Evolutionary conservation across 2,329 filamentous ascomycete species (phyloP).

Genomic region (Paecilomyces variotii): DNA sequence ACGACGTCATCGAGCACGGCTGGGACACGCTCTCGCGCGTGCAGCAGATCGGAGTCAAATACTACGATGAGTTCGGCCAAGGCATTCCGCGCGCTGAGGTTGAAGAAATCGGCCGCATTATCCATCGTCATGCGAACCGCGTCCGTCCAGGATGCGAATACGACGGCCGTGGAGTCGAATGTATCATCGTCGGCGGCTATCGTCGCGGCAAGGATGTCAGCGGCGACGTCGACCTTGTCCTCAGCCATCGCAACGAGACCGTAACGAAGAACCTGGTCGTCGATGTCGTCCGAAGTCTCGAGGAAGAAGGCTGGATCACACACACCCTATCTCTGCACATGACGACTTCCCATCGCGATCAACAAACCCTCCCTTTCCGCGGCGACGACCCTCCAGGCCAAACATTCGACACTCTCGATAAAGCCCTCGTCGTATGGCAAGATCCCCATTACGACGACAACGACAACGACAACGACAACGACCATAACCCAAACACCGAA

Average conservation of each 20-base stretch:
- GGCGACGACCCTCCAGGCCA: conserved; percentile 31
- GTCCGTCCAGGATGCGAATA: conserved; percentile 44
- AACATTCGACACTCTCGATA: conserved; percentile 82
- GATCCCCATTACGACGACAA: conserved; percentile 46
- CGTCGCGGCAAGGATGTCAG: conserved; percentile 64
- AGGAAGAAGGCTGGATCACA: conserved; percentile 63
- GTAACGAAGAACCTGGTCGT: conserved; percentile 64
- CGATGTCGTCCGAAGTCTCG: conserved; percentile 63
- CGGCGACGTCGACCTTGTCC: conserved; percentile 78
- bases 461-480: conserved; percentile 13
- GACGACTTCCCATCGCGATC: conserved; percentile 63
- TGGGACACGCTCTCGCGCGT: conserved; percentile 68
- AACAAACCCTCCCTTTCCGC: conserved; percentile 53
- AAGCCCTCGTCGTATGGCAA: conserved; percentile 89
- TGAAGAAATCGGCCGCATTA: conserved; percentile 55
- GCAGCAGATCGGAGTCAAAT: conserved; percentile 92
- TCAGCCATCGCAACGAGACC: conserved; percentile 67
- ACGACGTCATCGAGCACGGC: conserved; percentile 76
- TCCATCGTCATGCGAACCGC: conserved; percentile 59
- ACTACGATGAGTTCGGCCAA: conserved; percentile 72
- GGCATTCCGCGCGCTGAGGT: conserved; percentile 68
- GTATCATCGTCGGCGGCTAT: conserved; percentile 69
- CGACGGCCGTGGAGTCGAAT: conserved; percentile 42
- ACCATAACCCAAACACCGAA: conserved; percentile 11
- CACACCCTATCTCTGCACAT: conserved; percentile 68